Base-by-base conservation (phyloP, 176 grass and related monocot genomes). In the Aegilops umbellulata region DNA sequence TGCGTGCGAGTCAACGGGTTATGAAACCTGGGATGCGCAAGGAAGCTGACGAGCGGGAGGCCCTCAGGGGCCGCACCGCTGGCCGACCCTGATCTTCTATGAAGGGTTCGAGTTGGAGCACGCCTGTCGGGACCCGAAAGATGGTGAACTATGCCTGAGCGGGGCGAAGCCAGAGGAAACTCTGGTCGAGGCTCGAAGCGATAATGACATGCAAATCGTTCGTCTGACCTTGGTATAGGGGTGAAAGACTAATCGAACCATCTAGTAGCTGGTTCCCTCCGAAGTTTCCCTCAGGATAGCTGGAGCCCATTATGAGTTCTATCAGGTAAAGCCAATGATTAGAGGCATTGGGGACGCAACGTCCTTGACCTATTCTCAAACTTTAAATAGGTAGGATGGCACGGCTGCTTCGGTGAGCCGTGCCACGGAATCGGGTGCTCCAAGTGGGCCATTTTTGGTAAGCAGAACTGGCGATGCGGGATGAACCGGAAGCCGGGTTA, bases 181-280 rank as follows among this genome's bases (percentile, higher is more conserved):
- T n/a, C n/a, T n/a, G n/a, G n/a, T n/a, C n/a, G n/a, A n/a, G n/a
- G n/a, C n/a, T n/a, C n/a, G n/a, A n/a, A n/a, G n/a, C n/a, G n/a
- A n/a, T n/a, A n/a, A n/a, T n/a, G n/a, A n/a, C n/a, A n/a, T n/a
- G 90, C 86, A 91, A 91, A 91, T 91, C 86, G 44, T 88, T 88
- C 47, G 77, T 91, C 90, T 85, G 77, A 92, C 91, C 90, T 82
- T 84, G 91, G 84, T 90, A 93, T 93, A 93, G 84, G 85, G 85
- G 88, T 77, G 70, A 93, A 93, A 93, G 88, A 93, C 88, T 93
- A 92, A 87, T 92, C 90, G 83, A 92, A 92, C 90, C 90, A 87
- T 92, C 87, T 92, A 92, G 83, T 92, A 92, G 90, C 74, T 89
- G 74, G 87, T 92, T 92, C 80, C 90, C 84, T 87, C 75, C 80